A percentile compares a stretch with the other conserved stretches of the same genome.
Evolutionary conservation across 805 yeast genomes (phyloP).

Genomic region (Alloascoidea africana): DNA sequence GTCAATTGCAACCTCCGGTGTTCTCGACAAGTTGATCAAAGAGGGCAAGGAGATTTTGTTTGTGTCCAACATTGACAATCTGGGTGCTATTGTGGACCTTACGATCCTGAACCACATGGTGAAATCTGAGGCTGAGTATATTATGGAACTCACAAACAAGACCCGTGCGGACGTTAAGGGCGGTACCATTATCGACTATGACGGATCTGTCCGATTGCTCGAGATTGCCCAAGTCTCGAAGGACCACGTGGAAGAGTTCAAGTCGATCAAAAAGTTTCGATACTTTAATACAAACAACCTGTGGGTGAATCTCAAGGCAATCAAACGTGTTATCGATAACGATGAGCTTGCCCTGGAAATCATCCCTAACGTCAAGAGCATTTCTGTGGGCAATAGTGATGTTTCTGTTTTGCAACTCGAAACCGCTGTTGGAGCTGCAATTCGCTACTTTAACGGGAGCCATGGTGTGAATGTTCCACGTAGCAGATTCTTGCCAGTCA

Average conservation of each 20-base stretch:
- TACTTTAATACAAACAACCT: conserved; percentile 96
- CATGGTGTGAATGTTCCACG: conserved; percentile 98
- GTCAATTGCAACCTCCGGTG: conserved; percentile 77
- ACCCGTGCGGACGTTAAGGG: conserved; percentile 99
- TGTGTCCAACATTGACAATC: conserved; percentile 95
- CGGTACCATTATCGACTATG: conserved; percentile 94
- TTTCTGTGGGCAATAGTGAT: conserved; percentile 63
- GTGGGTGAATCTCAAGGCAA: conserved; percentile 92
- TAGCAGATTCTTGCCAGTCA: conserved; percentile 93
- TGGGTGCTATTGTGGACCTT: conserved; percentile 95
- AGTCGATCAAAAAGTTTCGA: conserved; percentile 93
- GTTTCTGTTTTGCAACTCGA: conserved; percentile 86
- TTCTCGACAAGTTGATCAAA: conserved; percentile 72
- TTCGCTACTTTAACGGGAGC: conserved; percentile 86
- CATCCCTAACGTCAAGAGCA: conserved; percentile 85
- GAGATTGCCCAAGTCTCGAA: conserved; percentile 98
- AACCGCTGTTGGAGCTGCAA: conserved; percentile 99
- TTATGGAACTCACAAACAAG: conserved; percentile 97
- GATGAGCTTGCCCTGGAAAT: conserved; percentile 81
- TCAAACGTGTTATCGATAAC: conserved; percentile 79
- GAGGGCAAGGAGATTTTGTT: conserved; percentile 92
- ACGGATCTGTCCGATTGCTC: conserved; percentile 83
- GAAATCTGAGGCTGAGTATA: conserved; percentile 81
- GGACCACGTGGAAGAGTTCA: conserved; percentile 96
- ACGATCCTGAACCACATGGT: conserved; percentile 86